Evolutionary conservation across 129 eudicot species (phyloP).

Genomic region (Smallanthus sonchifolius): DNA sequence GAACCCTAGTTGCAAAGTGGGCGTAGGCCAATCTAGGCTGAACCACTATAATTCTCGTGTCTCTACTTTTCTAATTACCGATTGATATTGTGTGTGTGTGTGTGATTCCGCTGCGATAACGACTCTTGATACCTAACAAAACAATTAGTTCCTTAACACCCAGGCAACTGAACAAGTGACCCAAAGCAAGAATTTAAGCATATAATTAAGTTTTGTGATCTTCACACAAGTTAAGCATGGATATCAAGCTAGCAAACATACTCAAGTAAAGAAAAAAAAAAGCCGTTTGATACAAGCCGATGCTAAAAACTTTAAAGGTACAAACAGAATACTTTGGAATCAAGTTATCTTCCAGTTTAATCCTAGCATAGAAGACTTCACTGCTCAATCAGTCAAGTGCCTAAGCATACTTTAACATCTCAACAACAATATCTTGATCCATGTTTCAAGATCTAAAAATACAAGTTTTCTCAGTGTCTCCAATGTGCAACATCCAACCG

Average conservation of each 20-base stretch:
- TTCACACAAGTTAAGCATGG: neutral
- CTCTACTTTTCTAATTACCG: neutral
- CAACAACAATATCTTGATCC: conserved; percentile 6
- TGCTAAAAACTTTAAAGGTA: conserved; percentile 3
- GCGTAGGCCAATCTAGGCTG: no score
- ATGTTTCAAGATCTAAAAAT: conserved; percentile 17
- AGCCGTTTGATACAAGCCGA: neutral
- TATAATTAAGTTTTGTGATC: neutral
- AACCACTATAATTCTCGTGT: no score
- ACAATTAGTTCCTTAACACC: neutral
- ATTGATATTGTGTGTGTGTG: no score
- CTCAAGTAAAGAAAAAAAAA: neutral
- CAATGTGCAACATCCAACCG: neutral
- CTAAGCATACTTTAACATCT: neutral
- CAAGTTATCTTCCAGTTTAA: neutral
- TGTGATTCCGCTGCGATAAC: no score
- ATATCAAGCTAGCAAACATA: no score
- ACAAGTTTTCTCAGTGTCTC: neutral
- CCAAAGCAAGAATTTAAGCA: neutral
- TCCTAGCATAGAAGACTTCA: neutral
- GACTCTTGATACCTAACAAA: no score
- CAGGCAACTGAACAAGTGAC: neutral
- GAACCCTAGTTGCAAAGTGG: no score
- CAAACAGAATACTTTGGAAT: neutral
- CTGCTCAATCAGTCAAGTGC: no score